phyloP scores from a whole-genome alignment of 1,284 basidiomycete genomes.

The Ustilago trichophora region DNA sequence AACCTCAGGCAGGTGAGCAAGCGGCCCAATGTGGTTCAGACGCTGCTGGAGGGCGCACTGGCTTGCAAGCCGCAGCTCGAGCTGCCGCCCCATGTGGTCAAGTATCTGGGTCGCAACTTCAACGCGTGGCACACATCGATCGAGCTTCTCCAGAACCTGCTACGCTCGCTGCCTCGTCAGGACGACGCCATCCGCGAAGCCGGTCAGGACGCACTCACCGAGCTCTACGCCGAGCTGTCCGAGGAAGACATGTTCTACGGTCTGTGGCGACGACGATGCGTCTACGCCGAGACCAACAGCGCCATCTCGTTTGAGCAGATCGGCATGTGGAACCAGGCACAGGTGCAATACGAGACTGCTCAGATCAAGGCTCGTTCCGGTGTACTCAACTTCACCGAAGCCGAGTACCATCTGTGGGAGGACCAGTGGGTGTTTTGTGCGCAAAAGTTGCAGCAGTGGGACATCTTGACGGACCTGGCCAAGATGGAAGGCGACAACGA shows the following conservation, averaged over 20 bases:
- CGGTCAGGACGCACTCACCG: slow-evolving; percentile 88
- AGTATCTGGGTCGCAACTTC: slow-evolving; percentile 95
- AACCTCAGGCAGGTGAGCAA: slow-evolving; percentile 86
- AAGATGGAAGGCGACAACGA: slow-evolving; percentile 91
- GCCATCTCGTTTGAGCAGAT: slow-evolving; percentile 95
- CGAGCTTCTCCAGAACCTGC: slow-evolving; percentile 83
- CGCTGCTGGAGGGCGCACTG: slow-evolving; percentile 83
- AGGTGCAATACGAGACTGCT: slow-evolving; percentile 87
- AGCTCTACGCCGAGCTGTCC: slow-evolving; percentile 91
- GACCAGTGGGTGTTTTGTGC: slow-evolving; percentile 98
- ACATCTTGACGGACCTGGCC: slow-evolving; percentile 80
- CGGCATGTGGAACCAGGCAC: slow-evolving; percentile 95
- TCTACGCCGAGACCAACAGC: slow-evolving; percentile 89
- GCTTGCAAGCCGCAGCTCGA: slow-evolving; percentile 85
- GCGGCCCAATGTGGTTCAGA: slow-evolving; percentile 95
- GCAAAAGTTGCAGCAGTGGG: slow-evolving; percentile 97
- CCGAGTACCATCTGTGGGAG: slow-evolving; percentile 98
- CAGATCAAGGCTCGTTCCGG: slow-evolving; percentile 86
- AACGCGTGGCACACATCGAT: slow-evolving; percentile 92
- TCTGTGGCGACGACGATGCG: slow-evolving; percentile 86
- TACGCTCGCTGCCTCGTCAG: slow-evolving; percentile 74
- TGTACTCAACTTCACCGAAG: slow-evolving; percentile 87
- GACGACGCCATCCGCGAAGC: slow-evolving; percentile 83
- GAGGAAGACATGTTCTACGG: slow-evolving; percentile 99
- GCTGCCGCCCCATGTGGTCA: slow-evolving; percentile 92